phyloP scores from a whole-genome alignment of 2,329 filamentous ascomycete species.

The Monascus ruber region DNA sequence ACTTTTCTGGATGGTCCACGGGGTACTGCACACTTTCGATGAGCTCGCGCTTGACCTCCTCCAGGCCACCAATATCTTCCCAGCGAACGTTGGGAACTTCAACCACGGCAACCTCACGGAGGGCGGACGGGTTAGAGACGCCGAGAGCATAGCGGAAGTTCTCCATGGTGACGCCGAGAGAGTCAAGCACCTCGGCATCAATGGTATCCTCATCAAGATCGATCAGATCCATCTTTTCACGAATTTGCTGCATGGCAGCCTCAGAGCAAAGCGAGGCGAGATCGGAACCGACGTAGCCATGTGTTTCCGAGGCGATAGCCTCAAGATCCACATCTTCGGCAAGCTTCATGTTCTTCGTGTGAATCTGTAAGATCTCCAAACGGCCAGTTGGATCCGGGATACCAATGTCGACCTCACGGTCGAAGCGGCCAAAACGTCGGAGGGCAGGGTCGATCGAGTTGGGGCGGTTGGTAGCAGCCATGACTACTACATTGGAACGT shows the following conservation, averaged over 20 bases:
- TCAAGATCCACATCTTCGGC: constrained; percentile 93
- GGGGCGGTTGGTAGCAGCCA: constrained; percentile 97
- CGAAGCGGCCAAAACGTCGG: constrained; percentile 95
- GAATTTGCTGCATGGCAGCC: constrained; percentile 99
- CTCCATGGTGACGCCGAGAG: constrained; percentile 97
- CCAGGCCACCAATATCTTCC: constrained; percentile 98
- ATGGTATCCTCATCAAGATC: constrained; percentile 98
- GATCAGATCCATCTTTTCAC: constrained; percentile 99
- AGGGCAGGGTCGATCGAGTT: constrained; percentile 98
- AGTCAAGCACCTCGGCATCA: constrained; percentile 95
- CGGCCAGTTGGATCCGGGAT: constrained; percentile 96
- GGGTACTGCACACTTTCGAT: constrained; percentile 98
- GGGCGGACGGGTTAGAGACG: constrained; percentile 90
- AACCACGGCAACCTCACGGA: constrained; percentile 96
- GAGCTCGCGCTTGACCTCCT: constrained; percentile 97
- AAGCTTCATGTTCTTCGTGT: constrained; percentile 99
- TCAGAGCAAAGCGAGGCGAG: constrained; percentile 96
- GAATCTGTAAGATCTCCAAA: constrained; percentile 97
- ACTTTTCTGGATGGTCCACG: constrained; percentile 98
- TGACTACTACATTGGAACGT: constrained; percentile 94
- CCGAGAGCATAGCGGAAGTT: constrained; percentile 99
- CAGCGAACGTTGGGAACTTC: constrained; percentile 98
- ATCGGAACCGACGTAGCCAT: constrained; percentile 98
- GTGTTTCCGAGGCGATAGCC: constrained; percentile 91
- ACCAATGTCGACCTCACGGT: constrained; percentile 96